These are phyloP conservation scores for Septoria linicola DNA, from an alignment of 2,329 filamentous ascomycete species.

Conservation along the genomic window DNA sequence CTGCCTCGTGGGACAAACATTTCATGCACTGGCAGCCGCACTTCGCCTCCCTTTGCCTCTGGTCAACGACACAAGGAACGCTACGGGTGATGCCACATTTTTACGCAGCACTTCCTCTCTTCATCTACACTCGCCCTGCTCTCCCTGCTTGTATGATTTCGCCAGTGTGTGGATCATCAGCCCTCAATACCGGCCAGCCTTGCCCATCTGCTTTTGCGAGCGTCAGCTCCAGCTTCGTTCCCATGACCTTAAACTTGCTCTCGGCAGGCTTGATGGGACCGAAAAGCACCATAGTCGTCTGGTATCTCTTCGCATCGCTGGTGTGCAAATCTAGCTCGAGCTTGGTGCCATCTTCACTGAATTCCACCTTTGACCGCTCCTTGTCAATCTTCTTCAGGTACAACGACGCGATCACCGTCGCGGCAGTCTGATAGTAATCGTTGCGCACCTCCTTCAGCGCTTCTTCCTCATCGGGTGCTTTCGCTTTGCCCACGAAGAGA, in stretches of 20 bases:
- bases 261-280: constrained; percentile 72
- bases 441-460: constrained; percentile 76
- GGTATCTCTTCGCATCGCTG: constrained; percentile 79
- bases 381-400: constrained; percentile 98
- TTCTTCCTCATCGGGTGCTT: constrained; percentile 63
- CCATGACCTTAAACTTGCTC: constrained; percentile 76
- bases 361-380: constrained; percentile 68
- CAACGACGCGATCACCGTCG: constrained; percentile 81
- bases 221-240: constrained; percentile 82
- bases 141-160: constrained; percentile 89
- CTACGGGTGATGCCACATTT: too few species aligned
- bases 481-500: constrained; percentile 76
- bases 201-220: constrained; percentile 70
- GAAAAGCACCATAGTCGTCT: constrained; percentile 70
- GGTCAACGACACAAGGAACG: too few species aligned
- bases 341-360: constrained; percentile 55
- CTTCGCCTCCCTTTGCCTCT: too few species aligned
- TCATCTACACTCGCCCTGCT: constrained; percentile 61
- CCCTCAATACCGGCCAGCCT: constrained; percentile 82
- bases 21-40: not conserved
- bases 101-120: not conserved
- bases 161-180: constrained; percentile 68
- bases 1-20: not conserved
- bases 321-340: constrained; percentile 83
- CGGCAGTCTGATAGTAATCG: constrained; percentile 93